These are phyloP conservation scores for Posidonia oceanica DNA, from an alignment of 116 monocot genomes.

Conservation along the genomic window DNA sequence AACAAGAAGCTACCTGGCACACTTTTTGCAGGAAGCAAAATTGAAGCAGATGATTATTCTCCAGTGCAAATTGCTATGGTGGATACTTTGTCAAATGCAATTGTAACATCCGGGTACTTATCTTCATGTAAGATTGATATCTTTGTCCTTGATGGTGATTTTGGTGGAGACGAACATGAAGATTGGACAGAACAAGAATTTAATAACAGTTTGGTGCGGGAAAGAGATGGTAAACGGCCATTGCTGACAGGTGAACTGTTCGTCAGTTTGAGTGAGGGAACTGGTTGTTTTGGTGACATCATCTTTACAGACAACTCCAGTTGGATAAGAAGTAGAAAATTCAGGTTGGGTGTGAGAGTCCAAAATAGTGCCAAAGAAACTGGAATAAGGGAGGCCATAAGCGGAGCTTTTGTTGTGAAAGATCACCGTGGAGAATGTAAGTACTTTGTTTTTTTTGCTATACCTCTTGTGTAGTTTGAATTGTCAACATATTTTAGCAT, in stretches of 20 bases:
- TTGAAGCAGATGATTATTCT: constrained; percentile 29
- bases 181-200: constrained; percentile 52
- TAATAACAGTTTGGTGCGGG: constrained; percentile 23
- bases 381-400: constrained; percentile 40
- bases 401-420: constrained; percentile 36
- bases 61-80: constrained; percentile 32
- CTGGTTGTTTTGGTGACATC: constrained; percentile 32
- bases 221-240: constrained; percentile 46
- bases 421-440: constrained; percentile 83
- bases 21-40: constrained; percentile 51
- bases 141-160: constrained; percentile 60
- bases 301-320: constrained; percentile 72
- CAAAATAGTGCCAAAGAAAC: constrained; percentile 7
- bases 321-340: constrained; percentile 56
- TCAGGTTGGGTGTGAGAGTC: constrained; percentile 43
- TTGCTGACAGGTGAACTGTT: constrained; percentile 45
- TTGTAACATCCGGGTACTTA: background rate
- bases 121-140: constrained; percentile 43
- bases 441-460: background rate
- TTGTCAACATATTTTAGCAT: no score
- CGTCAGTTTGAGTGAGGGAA: constrained; percentile 28
- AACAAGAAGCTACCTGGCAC: constrained; percentile 8
- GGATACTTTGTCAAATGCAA: constrained; percentile 9
- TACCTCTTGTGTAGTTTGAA: no score
- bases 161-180: constrained; percentile 21